These are phyloP conservation scores for Bryoglossum gracile DNA, from an alignment of 495 filamentous ascomycete genomes.

Conservation along the genomic window DNA sequence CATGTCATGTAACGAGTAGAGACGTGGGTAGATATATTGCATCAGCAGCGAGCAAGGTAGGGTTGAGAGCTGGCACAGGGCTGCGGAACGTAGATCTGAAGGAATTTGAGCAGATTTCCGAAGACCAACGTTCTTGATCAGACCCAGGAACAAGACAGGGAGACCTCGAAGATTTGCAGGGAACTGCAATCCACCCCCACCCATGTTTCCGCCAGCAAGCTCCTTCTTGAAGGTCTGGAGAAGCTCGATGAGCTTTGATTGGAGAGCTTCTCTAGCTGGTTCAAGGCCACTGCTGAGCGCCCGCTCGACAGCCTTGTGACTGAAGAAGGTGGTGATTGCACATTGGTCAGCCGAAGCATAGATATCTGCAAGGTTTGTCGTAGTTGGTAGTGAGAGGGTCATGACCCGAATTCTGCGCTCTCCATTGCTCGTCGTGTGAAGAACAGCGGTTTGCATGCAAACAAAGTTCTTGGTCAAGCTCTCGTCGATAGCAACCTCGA, in stretches of 20 bases:
- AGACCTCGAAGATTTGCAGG: conserved; percentile 83
- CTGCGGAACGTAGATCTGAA: conserved; percentile 88
- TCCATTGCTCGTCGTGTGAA: conserved; percentile 97
- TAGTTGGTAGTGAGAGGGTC: conserved; percentile 89
- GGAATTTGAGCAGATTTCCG: conserved; percentile 95
- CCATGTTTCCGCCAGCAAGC: conserved; percentile 90
- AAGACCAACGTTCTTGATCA: conserved; percentile 95
- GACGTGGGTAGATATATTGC: conserved; percentile 91
- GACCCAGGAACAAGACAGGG: conserved; percentile 80
- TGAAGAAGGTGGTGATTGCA: conserved; percentile 89
- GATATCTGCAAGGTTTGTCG: conserved; percentile 78
- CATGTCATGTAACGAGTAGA: conserved; percentile 97
- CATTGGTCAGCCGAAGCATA: conserved; percentile 93
- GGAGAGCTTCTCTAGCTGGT: conserved; percentile 80
- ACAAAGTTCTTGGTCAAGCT: conserved; percentile 86
- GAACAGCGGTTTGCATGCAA: conserved; percentile 91
- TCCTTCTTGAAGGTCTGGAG: conserved; percentile 95
- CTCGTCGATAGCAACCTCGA: conserved; percentile 97
- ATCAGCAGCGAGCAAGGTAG: conserved; percentile 86
- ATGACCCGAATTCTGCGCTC: conserved; percentile 90
- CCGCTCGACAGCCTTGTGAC: conserved; percentile 94
- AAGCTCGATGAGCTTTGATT: conserved; percentile 86
- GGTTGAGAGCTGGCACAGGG: conserved; percentile 86
- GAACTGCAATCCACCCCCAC: conserved; percentile 86
- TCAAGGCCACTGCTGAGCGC: conserved; percentile 81